Evolutionary conservation across 805 yeast genomes (phyloP), one percentile per base, ranked within the genome.

Genomic region (Candida corydali): DNA sequence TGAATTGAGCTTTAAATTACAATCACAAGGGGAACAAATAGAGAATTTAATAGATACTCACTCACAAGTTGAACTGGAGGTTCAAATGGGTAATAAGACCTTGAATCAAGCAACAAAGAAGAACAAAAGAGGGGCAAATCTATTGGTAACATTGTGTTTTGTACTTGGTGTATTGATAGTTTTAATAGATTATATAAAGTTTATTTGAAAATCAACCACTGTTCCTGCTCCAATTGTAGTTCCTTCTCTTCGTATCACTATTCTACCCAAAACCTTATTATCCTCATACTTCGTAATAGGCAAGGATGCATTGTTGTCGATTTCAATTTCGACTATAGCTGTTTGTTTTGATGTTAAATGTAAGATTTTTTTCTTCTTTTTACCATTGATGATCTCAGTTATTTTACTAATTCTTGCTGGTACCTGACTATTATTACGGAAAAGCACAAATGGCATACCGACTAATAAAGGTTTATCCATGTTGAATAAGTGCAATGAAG

Each of bases 391-490:
- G 11, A 57, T 46, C 22, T 44, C 52, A 11, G 62, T 35, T 46
- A 79, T 69, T 41, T 72, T 72, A 29, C 68, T 51, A 15, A 88
- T 62, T 44, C 80, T 73, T 4, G 87, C 87, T 1, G 93, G 86
- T 28, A 77, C 75, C 29, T 81, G 78, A 17, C 78, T 70, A 39
- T 86, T 80, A 43, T 89, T 88, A 42, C 89, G 72, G 59, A 88
- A 87, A 36, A 86, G 56, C 27, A 86, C 75, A 45, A 87, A 71
- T 27, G 89, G 82, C 0, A 94, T 72, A 6, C 97, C 96, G 10
- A 82, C 79, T 27, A 88, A 61, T 31, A 88, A 59, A 0, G 96
- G 96, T 45, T 85, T 70, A 24, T 69, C 70, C 49, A 79, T 54
- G 41, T 67, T 59, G 47, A 67, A 68, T 33, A 67, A 52, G 37